Conservation (phyloP, 23 red algal genomes). For the Agarophyton chilense region DNA sequence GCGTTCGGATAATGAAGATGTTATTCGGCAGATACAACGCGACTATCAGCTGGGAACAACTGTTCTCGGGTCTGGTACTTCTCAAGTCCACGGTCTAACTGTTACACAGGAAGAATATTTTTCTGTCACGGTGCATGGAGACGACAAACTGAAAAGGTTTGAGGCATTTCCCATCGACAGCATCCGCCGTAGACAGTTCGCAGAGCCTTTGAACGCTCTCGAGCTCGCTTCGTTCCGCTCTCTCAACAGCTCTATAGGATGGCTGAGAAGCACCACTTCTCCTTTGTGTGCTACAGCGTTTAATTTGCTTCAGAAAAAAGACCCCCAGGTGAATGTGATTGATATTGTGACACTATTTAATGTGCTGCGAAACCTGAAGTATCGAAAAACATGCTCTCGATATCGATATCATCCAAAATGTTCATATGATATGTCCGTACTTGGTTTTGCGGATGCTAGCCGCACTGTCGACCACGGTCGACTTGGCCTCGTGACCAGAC, state of each 20-base stretch:
- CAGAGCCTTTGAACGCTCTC: neutral
- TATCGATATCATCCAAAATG: neutral
- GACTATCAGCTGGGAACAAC: constrained; percentile 7
- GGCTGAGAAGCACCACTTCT: constrained; percentile 8
- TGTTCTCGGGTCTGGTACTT: neutral
- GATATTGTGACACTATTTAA: constrained; percentile 3
- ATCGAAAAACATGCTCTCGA: neutral
- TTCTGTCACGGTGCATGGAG: neutral
- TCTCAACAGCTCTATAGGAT: constrained; percentile 15
- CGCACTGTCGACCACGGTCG: constrained; percentile 24
- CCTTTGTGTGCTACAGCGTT: neutral
- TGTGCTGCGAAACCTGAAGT: constrained; percentile 10
- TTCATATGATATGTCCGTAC: neutral
- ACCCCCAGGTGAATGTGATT: neutral
- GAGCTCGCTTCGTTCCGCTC: constrained; percentile 28
- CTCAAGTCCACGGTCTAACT: neutral
- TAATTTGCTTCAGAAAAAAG: constrained; percentile 18
- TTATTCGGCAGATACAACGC: neutral
- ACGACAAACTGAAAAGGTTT: neutral
- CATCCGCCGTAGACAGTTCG: neutral
- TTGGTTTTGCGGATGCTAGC: neutral
- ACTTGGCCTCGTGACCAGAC: neutral
- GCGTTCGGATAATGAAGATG: neutral
- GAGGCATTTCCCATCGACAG: neutral
- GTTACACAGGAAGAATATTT: neutral